These are phyloP conservation scores for Hibiscus trionum DNA, from an alignment of 345 rosid species.

Conservation along the genomic window DNA sequence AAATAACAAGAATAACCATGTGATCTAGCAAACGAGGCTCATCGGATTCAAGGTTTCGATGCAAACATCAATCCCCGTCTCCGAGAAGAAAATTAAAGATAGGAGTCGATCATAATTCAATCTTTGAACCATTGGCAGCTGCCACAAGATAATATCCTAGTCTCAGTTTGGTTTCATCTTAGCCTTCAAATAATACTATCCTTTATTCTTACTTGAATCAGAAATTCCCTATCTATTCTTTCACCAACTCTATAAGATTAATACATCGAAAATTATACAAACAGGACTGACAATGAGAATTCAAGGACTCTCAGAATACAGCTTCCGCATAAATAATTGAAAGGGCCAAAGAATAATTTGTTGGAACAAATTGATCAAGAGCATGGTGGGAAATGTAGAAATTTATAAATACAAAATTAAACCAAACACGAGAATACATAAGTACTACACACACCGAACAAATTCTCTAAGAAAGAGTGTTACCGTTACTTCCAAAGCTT, in stretches of 20 bases:
- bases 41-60: not conserved
- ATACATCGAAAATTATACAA: not conserved
- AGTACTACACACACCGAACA: not conserved
- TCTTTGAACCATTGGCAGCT: too few species aligned
- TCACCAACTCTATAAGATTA: not conserved
- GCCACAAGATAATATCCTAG: not conserved
- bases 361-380: not conserved
- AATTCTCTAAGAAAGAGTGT: not conserved
- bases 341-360: not conserved
- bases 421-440: conserved; percentile 8
- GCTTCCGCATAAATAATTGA: not conserved
- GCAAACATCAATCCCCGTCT: not conserved
- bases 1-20: not conserved
- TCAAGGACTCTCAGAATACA: not conserved
- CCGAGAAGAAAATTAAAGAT: not conserved
- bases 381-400: not conserved
- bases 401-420: not conserved
- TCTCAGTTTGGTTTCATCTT: not conserved
- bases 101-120: too few species aligned
- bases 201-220: not conserved
- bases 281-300: not conserved
- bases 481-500: conserved; percentile 20
- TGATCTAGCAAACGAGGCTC: not conserved
- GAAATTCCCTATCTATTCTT: not conserved
- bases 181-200: not conserved